These are phyloP conservation scores for Aspergillus saccharolyticus DNA, from an alignment of 495 filamentous ascomycete species.

Conservation along the genomic window DNA sequence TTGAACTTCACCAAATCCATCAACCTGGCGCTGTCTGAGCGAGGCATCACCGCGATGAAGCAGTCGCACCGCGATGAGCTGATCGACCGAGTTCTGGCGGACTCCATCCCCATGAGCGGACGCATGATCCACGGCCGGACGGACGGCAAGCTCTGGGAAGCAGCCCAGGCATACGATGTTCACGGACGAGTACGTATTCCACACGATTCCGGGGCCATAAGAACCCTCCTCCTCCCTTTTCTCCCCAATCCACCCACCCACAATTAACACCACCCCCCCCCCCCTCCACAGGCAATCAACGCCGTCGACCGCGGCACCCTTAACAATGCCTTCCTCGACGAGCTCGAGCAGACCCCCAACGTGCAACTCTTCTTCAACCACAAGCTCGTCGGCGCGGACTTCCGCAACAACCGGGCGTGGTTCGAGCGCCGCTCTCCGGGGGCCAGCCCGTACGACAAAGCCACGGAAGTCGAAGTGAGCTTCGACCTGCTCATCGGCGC, in stretches of 20 bases:
- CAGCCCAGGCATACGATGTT: constrained; percentile 82
- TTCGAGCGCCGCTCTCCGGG: constrained; percentile 57
- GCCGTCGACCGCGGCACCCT: constrained; percentile 72
- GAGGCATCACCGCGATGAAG: constrained; percentile 83
- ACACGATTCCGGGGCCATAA: no score
- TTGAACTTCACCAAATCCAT: constrained; percentile 98
- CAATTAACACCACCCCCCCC: neutral
- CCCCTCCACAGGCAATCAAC: constrained; percentile 52
- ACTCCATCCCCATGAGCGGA: constrained; percentile 87
- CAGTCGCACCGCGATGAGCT: constrained; percentile 58
- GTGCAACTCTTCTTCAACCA: constrained; percentile 89
- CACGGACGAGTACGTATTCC: constrained; percentile 78
- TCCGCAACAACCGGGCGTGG: constrained; percentile 74
- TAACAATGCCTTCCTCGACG: constrained; percentile 82
- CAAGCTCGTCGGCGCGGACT: constrained; percentile 83
- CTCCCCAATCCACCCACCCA: neutral
- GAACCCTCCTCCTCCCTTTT: no score
- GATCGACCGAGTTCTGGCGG: constrained; percentile 63
- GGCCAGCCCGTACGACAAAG: constrained; percentile 28
- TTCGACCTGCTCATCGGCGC: constrained; percentile 95
- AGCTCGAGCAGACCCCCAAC: constrained; percentile 74
- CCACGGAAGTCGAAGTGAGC: constrained; percentile 61
- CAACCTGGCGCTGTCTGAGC: constrained; percentile 89
- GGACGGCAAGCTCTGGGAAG: constrained; percentile 65
- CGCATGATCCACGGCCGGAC: constrained; percentile 91